Percentiles rank a stretch among this genome's conserved stretches.
These are phyloP conservation scores for Tylopilus balloui DNA, from an alignment of 768 basidiomycete genomes.

Conservation along the genomic window DNA sequence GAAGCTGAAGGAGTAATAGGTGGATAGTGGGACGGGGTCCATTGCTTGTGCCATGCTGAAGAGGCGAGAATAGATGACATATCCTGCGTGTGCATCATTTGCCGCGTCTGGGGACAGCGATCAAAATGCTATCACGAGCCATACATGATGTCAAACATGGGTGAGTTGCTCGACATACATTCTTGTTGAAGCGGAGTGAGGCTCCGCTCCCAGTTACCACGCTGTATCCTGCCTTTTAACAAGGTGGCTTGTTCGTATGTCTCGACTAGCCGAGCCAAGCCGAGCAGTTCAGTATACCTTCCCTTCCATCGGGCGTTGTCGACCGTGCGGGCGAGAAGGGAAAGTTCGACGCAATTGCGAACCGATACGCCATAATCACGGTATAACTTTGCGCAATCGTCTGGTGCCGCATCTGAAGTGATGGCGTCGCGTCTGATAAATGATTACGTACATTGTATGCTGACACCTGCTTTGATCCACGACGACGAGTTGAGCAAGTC, in stretches of 20 bases:
- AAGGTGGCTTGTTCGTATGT: constrained; percentile 51
- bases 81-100: constrained; percentile 68
- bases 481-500: constrained; percentile 48
- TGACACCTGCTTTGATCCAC: constrained; percentile 68
- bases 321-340: constrained; percentile 62
- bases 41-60: constrained; percentile 37
- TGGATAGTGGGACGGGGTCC: constrained; percentile 28
- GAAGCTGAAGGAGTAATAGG: constrained; percentile 57
- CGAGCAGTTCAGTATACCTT: constrained; percentile 53
- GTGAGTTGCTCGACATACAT: constrained; percentile 43
- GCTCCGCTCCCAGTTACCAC: constrained; percentile 64
- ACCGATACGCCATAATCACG: constrained; percentile 39
- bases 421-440: neutral
- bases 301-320: constrained; percentile 75
- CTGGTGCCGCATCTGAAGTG: constrained; percentile 35
- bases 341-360: constrained; percentile 61
- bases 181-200: constrained; percentile 48
- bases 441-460: constrained; percentile 54
- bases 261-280: constrained; percentile 62
- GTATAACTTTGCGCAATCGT: constrained; percentile 64
- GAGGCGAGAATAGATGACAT: constrained; percentile 47
- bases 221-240: constrained; percentile 54
- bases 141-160: neutral
- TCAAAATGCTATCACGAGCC: constrained; percentile 5
- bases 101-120: constrained; percentile 50